Conservation (phyloP, 2,329 filamentous ascomycete genomes). For the Pestalotiopsis sp. region DNA sequence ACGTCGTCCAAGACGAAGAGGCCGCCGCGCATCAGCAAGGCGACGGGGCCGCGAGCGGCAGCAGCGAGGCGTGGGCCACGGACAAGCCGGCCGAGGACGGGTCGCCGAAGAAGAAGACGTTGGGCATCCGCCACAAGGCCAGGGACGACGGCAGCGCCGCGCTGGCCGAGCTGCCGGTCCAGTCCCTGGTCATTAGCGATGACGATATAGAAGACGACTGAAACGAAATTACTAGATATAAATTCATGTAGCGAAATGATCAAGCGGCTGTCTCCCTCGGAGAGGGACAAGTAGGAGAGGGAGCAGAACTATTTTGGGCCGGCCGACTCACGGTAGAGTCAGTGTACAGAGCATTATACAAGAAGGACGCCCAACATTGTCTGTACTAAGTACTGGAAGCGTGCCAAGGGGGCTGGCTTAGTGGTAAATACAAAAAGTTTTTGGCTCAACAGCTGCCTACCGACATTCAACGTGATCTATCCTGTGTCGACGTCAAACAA, state of each 20-base stretch:
- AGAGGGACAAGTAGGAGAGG: no score
- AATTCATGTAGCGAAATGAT: neutral
- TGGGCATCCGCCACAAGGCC: constrained; percentile 35
- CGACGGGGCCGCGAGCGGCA: constrained; percentile 37
- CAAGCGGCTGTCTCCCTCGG: neutral
- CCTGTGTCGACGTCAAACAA: no score
- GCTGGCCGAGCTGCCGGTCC: constrained; percentile 42
- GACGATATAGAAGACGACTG: constrained; percentile 80
- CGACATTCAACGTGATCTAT: no score
- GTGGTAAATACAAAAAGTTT: no score
- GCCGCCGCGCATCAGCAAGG: constrained; percentile 36
- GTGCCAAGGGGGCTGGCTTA: no score
- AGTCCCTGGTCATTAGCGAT: constrained; percentile 74
- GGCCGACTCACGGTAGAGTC: no score
- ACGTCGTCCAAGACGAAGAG: constrained; percentile 25
- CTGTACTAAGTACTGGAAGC: no score
- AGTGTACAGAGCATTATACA: no score
- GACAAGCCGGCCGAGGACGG: constrained; percentile 59
- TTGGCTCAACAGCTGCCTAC: no score
- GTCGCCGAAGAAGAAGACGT: constrained; percentile 49
- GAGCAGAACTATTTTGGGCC: no score
- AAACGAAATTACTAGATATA: constrained; percentile 8
- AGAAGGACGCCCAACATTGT: no score
- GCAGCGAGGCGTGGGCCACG: constrained; percentile 59
- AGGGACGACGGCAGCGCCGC: constrained; percentile 23